phyloP scores from a whole-genome alignment of 495 filamentous ascomycete genomes.

The Hypoxylon cercidicola region DNA sequence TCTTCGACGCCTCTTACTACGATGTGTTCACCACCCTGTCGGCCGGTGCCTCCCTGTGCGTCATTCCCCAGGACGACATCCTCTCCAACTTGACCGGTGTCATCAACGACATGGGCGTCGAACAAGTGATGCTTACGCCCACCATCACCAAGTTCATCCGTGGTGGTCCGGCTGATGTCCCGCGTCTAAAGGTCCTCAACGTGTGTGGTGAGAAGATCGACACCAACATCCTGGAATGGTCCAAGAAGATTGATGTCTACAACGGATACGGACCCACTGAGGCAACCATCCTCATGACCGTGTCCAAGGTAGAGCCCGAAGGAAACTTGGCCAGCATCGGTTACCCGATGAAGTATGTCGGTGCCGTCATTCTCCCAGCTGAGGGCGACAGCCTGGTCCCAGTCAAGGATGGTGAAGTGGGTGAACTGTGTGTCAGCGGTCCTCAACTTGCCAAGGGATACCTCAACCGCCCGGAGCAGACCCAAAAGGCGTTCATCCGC shows the following conservation, averaged over 20 bases:
- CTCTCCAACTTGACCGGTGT: constrained; percentile 79
- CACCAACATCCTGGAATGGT: constrained; percentile 72
- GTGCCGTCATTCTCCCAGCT: background rate
- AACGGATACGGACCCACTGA: constrained; percentile 54
- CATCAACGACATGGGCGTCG: constrained; percentile 75
- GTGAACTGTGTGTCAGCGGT: constrained; percentile 31
- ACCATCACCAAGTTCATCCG: constrained; percentile 82
- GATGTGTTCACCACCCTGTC: constrained; percentile 88
- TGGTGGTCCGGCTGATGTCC: constrained; percentile 67
- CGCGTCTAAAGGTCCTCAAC: constrained; percentile 81
- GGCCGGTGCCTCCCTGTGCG: constrained; percentile 74
- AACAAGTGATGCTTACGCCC: constrained; percentile 82
- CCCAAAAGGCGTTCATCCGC: constrained; percentile 51
- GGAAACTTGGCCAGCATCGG: background rate
- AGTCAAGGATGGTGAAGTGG: constrained; percentile 1
- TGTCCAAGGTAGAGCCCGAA: constrained; percentile 15
- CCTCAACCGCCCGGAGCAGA: constrained; percentile 68
- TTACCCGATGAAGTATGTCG: background rate
- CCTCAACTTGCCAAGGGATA: constrained; percentile 74
- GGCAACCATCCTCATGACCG: constrained; percentile 38
- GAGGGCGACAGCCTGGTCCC: background rate
- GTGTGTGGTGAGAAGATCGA: constrained; percentile 84
- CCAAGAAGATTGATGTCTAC: constrained; percentile 73
- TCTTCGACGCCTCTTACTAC: constrained; percentile 77
- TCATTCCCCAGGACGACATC: constrained; percentile 78